Evolutionary conservation across 2,329 filamentous ascomycete species (phyloP).

Genomic region (Xylogone sp.): DNA sequence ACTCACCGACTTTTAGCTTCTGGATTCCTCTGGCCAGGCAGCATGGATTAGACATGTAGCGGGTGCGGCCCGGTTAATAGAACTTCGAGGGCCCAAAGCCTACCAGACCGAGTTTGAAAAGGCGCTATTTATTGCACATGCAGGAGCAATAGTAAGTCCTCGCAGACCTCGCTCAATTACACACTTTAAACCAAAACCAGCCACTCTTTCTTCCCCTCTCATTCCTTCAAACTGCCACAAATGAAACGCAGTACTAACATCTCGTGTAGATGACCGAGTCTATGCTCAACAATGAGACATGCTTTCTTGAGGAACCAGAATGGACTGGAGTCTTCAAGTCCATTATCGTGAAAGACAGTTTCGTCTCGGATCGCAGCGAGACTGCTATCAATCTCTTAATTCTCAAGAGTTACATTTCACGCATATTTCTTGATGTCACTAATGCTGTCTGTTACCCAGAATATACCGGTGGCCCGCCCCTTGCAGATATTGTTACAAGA

Average conservation of each 20-base stretch:
- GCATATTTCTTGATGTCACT: conserved; percentile 27
- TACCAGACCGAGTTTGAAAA: conserved; percentile 6
- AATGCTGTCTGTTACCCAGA: conserved; percentile 9
- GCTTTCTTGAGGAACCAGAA: conserved; percentile 16
- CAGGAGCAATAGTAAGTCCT: conserved; percentile 3
- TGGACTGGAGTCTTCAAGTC: conserved; percentile 20
- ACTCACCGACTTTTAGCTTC: conserved; percentile 1
- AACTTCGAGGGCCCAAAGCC: conserved; percentile 3
- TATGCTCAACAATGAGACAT: conserved; percentile 16
- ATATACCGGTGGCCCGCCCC: not conserved
- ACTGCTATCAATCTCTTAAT: conserved; percentile 18
- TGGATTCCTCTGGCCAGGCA: conserved; percentile 2
- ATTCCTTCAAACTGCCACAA: too few species aligned
- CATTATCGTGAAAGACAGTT: conserved; percentile 11
- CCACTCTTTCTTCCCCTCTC: not conserved
- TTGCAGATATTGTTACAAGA: not conserved
- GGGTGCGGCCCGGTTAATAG: conserved; percentile 4
- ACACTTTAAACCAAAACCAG: not conserved
- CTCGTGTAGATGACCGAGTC: conserved; percentile 17
- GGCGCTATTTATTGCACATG: conserved; percentile 1
- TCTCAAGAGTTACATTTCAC: conserved; percentile 19
- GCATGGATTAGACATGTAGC: conserved; percentile 3
- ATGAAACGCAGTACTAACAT: not conserved
- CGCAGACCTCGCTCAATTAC: not conserved
- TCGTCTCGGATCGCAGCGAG: conserved; percentile 18